Conservation (phyloP, 768 basidiomycete species). For the Mycena epipterygia region DNA sequence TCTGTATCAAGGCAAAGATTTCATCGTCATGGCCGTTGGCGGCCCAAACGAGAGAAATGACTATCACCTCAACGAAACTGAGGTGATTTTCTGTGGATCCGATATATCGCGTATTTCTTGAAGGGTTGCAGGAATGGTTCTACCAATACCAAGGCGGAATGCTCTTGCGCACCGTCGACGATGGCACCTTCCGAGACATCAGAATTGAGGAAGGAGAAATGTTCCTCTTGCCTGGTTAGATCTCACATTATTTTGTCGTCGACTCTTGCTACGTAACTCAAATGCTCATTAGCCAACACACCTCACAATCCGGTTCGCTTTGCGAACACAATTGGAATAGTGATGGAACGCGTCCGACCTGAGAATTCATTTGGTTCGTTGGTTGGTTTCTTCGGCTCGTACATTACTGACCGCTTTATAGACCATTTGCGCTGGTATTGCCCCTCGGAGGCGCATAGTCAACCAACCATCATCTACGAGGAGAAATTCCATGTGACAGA, state of each 20-base stretch:
- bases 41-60: slow-evolving; percentile 96
- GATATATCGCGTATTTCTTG: not conserved
- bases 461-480: slow-evolving; percentile 82
- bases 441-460: slow-evolving; percentile 66
- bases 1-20: slow-evolving; percentile 85
- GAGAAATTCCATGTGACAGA: slow-evolving; percentile 91
- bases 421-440: slow-evolving; percentile 97
- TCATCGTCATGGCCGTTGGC: slow-evolving; percentile 96
- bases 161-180: slow-evolving; percentile 89
- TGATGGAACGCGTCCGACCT: slow-evolving; percentile 91
- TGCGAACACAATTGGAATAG: slow-evolving; percentile 91
- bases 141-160: slow-evolving; percentile 96
- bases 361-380: slow-evolving; percentile 76
- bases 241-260: slow-evolving; percentile 34
- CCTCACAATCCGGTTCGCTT: slow-evolving; percentile 97
- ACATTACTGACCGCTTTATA: slow-evolving; percentile 43
- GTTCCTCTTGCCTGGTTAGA: slow-evolving; percentile 90
- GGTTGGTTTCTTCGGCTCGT: not conserved
- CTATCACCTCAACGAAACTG: slow-evolving; percentile 96
- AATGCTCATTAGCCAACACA: slow-evolving; percentile 95
- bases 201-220: slow-evolving; percentile 94
- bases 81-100: slow-evolving; percentile 43
- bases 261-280: no score
- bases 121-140: slow-evolving; percentile 83
- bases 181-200: slow-evolving; percentile 85